phyloP scores from a whole-genome alignment of 1,284 basidiomycete genomes.

The Tylopilus orsonianus region DNA sequence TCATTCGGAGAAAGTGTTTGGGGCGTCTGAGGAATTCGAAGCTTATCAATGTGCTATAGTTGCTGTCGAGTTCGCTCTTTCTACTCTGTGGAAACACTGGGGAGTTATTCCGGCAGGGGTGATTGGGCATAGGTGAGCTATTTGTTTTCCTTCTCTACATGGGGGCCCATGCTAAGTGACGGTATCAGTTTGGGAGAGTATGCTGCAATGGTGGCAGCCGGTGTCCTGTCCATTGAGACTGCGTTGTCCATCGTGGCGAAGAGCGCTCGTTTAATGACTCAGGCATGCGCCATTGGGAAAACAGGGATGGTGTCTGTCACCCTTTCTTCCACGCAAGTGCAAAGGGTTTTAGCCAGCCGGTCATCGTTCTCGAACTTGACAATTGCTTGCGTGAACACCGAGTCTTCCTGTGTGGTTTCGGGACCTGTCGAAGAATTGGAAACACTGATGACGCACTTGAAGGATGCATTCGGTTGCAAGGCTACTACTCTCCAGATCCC shows the following conservation, averaged over 20 bases:
- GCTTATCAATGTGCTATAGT: slow-evolving; percentile 57
- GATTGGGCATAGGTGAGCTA: slow-evolving; percentile 63
- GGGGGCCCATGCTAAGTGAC: neutral
- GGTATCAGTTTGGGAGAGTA: slow-evolving; percentile 65
- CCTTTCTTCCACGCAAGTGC: slow-evolving; percentile 37
- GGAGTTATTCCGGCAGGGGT: slow-evolving; percentile 57
- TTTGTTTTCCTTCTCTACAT: neutral
- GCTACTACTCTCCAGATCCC: slow-evolving; percentile 49
- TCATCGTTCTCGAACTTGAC: slow-evolving; percentile 39
- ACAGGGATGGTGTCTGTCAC: slow-evolving; percentile 62
- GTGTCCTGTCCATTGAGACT: slow-evolving; percentile 52
- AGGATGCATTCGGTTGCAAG: slow-evolving; percentile 37
- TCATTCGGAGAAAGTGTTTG: slow-evolving; percentile 12
- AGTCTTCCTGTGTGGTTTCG: slow-evolving; percentile 54
- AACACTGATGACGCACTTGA: slow-evolving; percentile 43
- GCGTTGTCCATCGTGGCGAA: slow-evolving; percentile 57
- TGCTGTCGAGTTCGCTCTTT: slow-evolving; percentile 59
- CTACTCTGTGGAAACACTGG: slow-evolving; percentile 63
- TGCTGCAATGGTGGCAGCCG: slow-evolving; percentile 59
- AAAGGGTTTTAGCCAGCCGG: slow-evolving; percentile 38
- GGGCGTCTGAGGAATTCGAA: slow-evolving; percentile 37
- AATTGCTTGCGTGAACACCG: slow-evolving; percentile 64
- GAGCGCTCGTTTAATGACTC: slow-evolving; percentile 54
- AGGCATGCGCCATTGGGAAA: slow-evolving; percentile 41
- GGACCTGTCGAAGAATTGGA: slow-evolving; percentile 48